Percentiles rank a stretch among this genome's conserved stretches.
Conservation (phyloP, 169 alveolate genomes). For the Plasmodium gallinaceum region DNA sequence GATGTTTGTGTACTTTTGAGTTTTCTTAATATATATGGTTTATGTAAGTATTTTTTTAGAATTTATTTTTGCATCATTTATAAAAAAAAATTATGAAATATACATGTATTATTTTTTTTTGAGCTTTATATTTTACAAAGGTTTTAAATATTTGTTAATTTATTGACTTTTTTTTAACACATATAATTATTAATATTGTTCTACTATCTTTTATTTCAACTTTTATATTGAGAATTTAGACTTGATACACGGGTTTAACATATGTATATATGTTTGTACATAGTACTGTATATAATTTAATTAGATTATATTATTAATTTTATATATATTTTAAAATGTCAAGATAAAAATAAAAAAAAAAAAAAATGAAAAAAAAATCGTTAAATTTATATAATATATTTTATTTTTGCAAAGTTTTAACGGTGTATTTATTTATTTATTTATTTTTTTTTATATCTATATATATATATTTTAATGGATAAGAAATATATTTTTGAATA, state of each 20-base stretch:
- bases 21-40: conserved; percentile 18
- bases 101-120: conserved; percentile 23
- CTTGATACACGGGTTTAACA: conserved; percentile 21
- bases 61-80: conserved; percentile 14
- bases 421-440: conserved; percentile 12
- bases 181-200: conserved; percentile 34
- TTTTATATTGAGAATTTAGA: conserved; percentile 35
- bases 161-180: conserved; percentile 40
- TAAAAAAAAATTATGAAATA: conserved; percentile 11
- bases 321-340: conserved; percentile 27
- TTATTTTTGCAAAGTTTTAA: conserved; percentile 44
- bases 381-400: conserved; percentile 15
- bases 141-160: conserved; percentile 32
- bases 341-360: conserved; percentile 7
- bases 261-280: conserved; percentile 18
- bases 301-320: conserved; percentile 34
- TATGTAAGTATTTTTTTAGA: conserved; percentile 28
- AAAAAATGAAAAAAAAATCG: conserved; percentile 15
- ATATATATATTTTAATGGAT: conserved; percentile 19
- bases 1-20: conserved; percentile 46
- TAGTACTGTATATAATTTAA: conserved; percentile 29
- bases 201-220: conserved; percentile 21
- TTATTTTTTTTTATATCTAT: conserved; percentile 1
- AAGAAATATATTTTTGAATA: conserved; percentile 11
- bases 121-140: conserved; percentile 41